Evolutionary conservation across 2,329 filamentous ascomycete genomes (phyloP).

Genomic region (Botrytis aclada): DNA sequence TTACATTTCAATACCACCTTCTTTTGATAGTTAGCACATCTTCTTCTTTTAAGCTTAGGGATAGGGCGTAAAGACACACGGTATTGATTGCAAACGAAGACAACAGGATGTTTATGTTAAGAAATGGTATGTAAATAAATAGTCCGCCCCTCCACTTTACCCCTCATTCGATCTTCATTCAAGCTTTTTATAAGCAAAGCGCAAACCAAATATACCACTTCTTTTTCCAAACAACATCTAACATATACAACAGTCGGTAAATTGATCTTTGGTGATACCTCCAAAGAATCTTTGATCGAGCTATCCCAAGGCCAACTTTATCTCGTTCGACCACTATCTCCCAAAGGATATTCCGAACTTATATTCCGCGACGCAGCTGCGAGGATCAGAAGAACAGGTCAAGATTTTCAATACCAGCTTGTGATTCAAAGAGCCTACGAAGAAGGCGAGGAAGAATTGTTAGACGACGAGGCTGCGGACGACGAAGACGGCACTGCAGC

Average conservation of each 20-base stretch:
- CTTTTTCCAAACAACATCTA: neutral
- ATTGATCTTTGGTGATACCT: conserved; percentile 78
- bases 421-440: conserved; percentile 96
- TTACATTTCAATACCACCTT: neutral
- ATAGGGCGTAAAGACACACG: neutral
- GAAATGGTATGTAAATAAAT: conserved; percentile 41
- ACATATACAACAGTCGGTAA: conserved; percentile 66
- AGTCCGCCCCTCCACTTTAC: conserved; percentile 3
- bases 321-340: conserved; percentile 88
- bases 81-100: conserved; percentile 13
- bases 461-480: conserved; percentile 85
- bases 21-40: neutral
- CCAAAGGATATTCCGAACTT: conserved; percentile 97
- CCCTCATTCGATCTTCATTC: conserved; percentile 20
- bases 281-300: conserved; percentile 87
- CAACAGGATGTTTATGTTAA: conserved; percentile 44
- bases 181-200: neutral
- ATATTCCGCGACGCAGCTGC: conserved; percentile 97
- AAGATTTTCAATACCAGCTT: conserved; percentile 96
- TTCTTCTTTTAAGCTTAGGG: neutral
- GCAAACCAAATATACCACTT: neutral
- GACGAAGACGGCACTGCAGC: conserved; percentile 68
- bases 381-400: conserved; percentile 85
- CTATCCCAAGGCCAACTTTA: conserved; percentile 95
- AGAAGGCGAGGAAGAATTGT: conserved; percentile 88